Percentiles rank a stretch among this genome's conserved stretches.
These are phyloP conservation scores for Berberis vulgaris DNA, from an alignment of 164 flowering plant genomes.

Conservation along the genomic window DNA sequence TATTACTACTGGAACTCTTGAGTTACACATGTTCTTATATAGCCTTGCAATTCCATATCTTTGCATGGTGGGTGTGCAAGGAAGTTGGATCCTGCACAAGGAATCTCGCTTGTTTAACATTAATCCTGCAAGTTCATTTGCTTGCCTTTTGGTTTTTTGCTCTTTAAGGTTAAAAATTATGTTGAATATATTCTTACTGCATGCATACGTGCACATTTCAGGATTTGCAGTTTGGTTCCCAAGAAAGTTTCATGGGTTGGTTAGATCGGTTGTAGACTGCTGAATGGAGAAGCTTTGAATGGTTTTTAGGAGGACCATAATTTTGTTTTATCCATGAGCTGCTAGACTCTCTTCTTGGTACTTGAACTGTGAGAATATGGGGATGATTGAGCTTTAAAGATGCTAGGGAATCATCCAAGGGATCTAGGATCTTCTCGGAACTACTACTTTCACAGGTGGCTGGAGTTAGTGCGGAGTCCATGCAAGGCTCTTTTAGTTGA, in stretches of 20 bases:
- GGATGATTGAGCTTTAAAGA: too few relatives aligned
- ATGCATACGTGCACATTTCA: constrained; percentile 18
- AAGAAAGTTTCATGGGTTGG: constrained; percentile 51
- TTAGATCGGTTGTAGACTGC: constrained; percentile 34
- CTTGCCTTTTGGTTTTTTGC: neutral
- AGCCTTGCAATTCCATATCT: neutral
- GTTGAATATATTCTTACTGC: too few relatives aligned
- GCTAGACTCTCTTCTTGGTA: neutral
- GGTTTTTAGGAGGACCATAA: constrained; percentile 4
- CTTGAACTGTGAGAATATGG: too few relatives aligned
- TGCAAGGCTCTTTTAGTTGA: too few relatives aligned
- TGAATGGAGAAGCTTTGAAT: neutral
- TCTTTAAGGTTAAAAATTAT: too few relatives aligned
- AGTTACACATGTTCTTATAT: neutral
- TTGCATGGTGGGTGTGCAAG: neutral
- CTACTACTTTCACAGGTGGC: too few relatives aligned
- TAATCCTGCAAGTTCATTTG: neutral
- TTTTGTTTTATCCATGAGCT: constrained; percentile 12
- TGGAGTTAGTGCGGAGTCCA: too few relatives aligned
- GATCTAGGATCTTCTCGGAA: too few relatives aligned
- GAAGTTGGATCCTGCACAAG: neutral
- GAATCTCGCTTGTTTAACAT: neutral
- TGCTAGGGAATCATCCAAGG: too few relatives aligned
- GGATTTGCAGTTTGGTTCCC: constrained; percentile 68
- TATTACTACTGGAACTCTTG: neutral